Base-by-base conservation (phyloP, 108 stramenopile genomes). In the Conticribra weissflogii region DNA sequence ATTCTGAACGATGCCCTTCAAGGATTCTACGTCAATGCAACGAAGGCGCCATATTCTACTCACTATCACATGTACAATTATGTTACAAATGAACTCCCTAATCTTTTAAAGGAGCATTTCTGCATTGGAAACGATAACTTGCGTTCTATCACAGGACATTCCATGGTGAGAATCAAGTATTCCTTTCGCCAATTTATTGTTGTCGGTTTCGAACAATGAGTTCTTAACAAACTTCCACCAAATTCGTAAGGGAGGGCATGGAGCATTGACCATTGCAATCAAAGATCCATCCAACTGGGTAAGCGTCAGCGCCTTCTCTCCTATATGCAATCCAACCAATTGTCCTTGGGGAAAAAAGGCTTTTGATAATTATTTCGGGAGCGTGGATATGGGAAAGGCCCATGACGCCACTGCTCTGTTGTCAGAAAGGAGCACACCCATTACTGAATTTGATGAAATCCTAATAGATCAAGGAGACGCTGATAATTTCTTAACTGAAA, bases 271-370 rank as follows among this genome's bases (percentile, higher is more conserved):
- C 12, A 74, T 91, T 30, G 91, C 94, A 16, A 55, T 96, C 28
- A 89, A 87, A 63, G 68, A 88, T 65, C 83, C 78, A 30, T 54
- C 30, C 0, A 63, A 41, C 16, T 90, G 81, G 74, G 55, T 63
- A 15, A 77, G 77, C 49, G 99, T 98, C 1, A 89, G 87, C 18
- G 97, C 97, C 3, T 98, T 99, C 66, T 68, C 96, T 17, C 98
- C 99, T 28, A 98, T 99, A 62, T 96, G 89, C 71, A 91, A 99
- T 80, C 98, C 98, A 2, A 86, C 92, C 4, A 74, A 70, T 15
- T 94, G 94, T 56, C 95, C 96, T 18, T 99, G 99, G 99, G 99
- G 99, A 28, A 64, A 95, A 24, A 98, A 98, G 72, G 99, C 99
- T 3, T 98, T 99, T 80, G 67, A 79, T 16, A 90, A 88, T 12